Base-by-base conservation (phyloP, 2,329 filamentous ascomycete genomes). In the Clarireedia sp. region DNA sequence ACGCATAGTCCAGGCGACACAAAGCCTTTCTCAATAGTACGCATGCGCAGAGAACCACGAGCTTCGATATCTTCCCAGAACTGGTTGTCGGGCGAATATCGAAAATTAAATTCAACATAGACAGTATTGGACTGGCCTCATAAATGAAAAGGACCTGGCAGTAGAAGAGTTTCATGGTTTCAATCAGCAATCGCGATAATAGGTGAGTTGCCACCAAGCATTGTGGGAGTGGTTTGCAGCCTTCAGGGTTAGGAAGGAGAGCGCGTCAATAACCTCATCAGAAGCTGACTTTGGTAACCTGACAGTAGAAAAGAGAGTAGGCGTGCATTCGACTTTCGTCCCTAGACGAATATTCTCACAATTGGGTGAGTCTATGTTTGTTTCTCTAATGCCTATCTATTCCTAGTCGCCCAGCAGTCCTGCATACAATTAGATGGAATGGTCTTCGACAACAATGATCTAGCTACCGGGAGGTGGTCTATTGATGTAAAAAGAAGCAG, bases 1-100 rank as follows among this genome's bases (percentile, higher is more conserved):
- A 58, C 62, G 63, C 57, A 64, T 67, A 66, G 60, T 53, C 59
- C 52, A 54, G 66, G 63, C 65, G 60, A 61, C 54, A 61, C 52
- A 56, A 59, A 67, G 63, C 64, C 64, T 64, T 60, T 44, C 54
- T 48, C 51, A 38, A 29, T 41, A 8, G 51, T 46, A 45, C 59
- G 54, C 57, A 62, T 59, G 60, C 60, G 59, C 58, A 59, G 58
- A 64, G 60, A 58, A 48, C 57, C 65, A 55, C 59, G 59, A 61
- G 51, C 61, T 57, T 58, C 45, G 50, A 41, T 45, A 62, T 60
- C 52, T 54, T 57, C 61, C 60, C 43, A 59, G 55, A 57, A 51
- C 54, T 54, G 57, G 56, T 59, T 51, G 58, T 52, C 53, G 59
- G 41, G 52, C 45, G 45, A 43, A 41, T 43, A 49, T 33, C 21